Evolutionary conservation across 1,139 yeast species (phyloP).

Genomic region (Sugiyamaella neomexicana): DNA sequence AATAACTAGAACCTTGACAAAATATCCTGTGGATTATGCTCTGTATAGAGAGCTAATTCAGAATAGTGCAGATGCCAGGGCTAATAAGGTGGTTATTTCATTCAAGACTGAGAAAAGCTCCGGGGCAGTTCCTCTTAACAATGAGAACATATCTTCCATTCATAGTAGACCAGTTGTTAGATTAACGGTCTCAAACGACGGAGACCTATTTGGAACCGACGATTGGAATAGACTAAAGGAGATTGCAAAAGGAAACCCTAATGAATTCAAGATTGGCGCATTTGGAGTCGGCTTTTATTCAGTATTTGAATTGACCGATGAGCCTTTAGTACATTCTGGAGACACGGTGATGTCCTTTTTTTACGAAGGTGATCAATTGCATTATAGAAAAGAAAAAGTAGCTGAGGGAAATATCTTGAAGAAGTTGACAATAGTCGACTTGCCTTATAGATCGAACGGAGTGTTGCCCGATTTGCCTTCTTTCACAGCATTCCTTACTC

Average conservation of each 20-base stretch:
- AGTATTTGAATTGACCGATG: slow-evolving; percentile 92
- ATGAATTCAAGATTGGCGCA: slow-evolving; percentile 98
- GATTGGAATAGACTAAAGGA: slow-evolving; percentile 46
- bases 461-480: slow-evolving; percentile 39
- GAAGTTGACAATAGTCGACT: slow-evolving; percentile 44
- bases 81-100: slow-evolving; percentile 39
- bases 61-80: slow-evolving; percentile 46
- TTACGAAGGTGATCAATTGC: slow-evolving; percentile 44
- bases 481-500: slow-evolving; percentile 44
- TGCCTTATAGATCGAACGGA: slow-evolving; percentile 40
- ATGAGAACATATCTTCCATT: slow-evolving; percentile 29
- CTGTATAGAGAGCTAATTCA: slow-evolving; percentile 44
- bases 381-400: slow-evolving; percentile 36
- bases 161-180: slow-evolving; percentile 36
- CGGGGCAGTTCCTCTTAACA: slow-evolving; percentile 11
- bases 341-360: slow-evolving; percentile 42
- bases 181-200: slow-evolving; percentile 42
- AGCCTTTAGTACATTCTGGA: slow-evolving; percentile 47
- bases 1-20: slow-evolving; percentile 45
- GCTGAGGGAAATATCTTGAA: slow-evolving; percentile 27
- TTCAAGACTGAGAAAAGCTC: slow-evolving; percentile 28
- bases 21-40: slow-evolving; percentile 47
- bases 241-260: slow-evolving; percentile 56
- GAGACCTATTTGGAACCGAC: slow-evolving; percentile 40
- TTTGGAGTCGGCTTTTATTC: slow-evolving; percentile 99